Evolutionary conservation across 768 basidiomycete species (phyloP).

Genomic region (Psilocybe tampanensis): DNA sequence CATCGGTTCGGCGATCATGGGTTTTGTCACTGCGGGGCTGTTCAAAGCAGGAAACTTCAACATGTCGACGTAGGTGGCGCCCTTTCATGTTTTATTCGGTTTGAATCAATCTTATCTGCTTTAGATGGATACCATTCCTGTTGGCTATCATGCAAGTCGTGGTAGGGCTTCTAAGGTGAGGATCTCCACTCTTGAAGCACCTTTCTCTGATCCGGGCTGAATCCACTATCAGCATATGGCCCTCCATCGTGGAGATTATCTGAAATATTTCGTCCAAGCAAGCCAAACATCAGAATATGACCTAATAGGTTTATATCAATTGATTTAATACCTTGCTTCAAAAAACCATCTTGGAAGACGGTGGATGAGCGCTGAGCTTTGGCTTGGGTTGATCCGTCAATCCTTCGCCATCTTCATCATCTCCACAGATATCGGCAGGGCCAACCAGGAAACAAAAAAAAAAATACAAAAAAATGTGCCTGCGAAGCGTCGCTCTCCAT

Average conservation of each 20-base stretch:
- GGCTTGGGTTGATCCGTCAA: no score
- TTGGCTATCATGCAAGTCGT: slow-evolving; percentile 45
- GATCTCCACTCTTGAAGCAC: no score
- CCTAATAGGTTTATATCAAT: no score
- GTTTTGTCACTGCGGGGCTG: slow-evolving; percentile 46
- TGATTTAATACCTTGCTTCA: no score
- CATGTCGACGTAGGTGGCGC: slow-evolving; percentile 49
- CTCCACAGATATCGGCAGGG: no score
- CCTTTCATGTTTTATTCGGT: background rate
- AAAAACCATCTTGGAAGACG: background rate
- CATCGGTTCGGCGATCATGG: slow-evolving; percentile 47
- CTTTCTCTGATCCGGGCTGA: background rate
- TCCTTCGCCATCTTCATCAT: no score
- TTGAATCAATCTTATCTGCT: background rate
- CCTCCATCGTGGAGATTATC: slow-evolving; percentile 47
- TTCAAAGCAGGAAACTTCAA: slow-evolving; percentile 47
- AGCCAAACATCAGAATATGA: background rate
- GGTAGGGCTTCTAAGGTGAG: slow-evolving; percentile 43
- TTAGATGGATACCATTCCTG: slow-evolving; percentile 50
- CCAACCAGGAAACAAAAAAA: no score
- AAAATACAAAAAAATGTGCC: no score
- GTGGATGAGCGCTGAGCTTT: no score
- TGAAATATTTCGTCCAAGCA: background rate
- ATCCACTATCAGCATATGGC: slow-evolving; percentile 37
- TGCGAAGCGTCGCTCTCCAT: no score